Conservation (phyloP, 1,284 basidiomycete genomes). For the Irpex lacteus region DNA sequence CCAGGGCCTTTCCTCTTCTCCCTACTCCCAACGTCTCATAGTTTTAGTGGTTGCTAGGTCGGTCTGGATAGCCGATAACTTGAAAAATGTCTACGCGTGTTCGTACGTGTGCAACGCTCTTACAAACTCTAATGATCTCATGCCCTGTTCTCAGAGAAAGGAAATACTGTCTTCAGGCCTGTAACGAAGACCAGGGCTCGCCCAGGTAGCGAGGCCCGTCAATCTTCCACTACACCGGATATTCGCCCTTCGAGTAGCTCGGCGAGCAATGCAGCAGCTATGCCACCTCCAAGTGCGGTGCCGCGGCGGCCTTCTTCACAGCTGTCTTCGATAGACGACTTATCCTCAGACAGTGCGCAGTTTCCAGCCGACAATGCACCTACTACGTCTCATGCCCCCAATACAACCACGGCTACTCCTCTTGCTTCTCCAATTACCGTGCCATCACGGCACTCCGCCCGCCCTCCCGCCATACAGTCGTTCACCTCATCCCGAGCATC, state of each 20-base stretch:
- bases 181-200: conserved; percentile 54
- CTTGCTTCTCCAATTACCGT: conserved; percentile 1
- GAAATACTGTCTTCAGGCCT: conserved; percentile 65
- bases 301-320: conserved; percentile 10
- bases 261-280: conserved; percentile 8
- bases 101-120: conserved; percentile 49
- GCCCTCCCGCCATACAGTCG: conserved; percentile 7
- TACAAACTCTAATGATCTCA: neutral
- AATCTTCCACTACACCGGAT: conserved; percentile 31
- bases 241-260: conserved; percentile 4
- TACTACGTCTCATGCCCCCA: neutral
- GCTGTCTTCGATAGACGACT: neutral
- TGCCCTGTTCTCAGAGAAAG: conserved; percentile 53
- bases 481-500: neutral
- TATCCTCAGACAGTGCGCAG: neutral
- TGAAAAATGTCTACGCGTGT: conserved; percentile 67
- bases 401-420: neutral
- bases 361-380: neutral
- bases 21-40: neutral
- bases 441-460: conserved; percentile 10
- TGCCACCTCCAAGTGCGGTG: conserved; percentile 22
- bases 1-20: neutral
- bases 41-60: too few species aligned
- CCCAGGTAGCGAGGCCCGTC: conserved; percentile 30
- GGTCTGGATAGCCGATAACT: too few species aligned